Conservation (phyloP, 179 eudicot genomes). For the Corrigiola litoralis region DNA sequence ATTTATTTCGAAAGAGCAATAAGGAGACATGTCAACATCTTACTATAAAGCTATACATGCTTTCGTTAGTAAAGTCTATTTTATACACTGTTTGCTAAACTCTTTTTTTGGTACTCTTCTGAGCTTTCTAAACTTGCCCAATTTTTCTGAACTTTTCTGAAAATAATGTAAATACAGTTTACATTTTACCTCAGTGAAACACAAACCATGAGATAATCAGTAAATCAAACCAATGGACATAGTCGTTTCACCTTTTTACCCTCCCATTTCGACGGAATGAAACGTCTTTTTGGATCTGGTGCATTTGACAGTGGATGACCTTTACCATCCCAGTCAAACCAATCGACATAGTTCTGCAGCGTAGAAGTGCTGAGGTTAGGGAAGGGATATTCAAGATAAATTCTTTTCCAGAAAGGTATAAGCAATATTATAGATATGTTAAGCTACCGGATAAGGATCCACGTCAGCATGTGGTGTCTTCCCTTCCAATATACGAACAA, state of each 20-base stretch:
- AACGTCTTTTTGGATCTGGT: constrained; percentile 94
- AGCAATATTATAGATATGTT: not conserved
- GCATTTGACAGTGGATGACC: constrained; percentile 81
- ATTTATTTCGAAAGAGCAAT: no score
- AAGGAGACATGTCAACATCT: no score
- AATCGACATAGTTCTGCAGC: constrained; percentile 88
- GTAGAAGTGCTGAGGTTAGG: constrained; percentile 4
- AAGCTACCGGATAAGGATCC: constrained; percentile 71
- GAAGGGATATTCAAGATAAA: not conserved
- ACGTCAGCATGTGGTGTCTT: constrained; percentile 86
- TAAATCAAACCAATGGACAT: no score
- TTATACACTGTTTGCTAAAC: no score
- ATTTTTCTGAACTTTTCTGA: no score
- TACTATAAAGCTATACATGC: no score
- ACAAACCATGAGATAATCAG: no score
- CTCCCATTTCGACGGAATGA: constrained; percentile 95
- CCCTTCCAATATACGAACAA: constrained; percentile 66
- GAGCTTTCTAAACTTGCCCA: no score
- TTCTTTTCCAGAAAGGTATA: not conserved
- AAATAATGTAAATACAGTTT: no score
- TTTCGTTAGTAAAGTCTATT: no score
- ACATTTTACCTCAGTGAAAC: no score
- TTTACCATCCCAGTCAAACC: constrained; percentile 71
- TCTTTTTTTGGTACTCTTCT: no score
- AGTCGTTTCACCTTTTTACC: constrained; percentile 63